Conservation (phyloP, 805 yeast genomes). For the Saccharomyces jurei region DNA sequence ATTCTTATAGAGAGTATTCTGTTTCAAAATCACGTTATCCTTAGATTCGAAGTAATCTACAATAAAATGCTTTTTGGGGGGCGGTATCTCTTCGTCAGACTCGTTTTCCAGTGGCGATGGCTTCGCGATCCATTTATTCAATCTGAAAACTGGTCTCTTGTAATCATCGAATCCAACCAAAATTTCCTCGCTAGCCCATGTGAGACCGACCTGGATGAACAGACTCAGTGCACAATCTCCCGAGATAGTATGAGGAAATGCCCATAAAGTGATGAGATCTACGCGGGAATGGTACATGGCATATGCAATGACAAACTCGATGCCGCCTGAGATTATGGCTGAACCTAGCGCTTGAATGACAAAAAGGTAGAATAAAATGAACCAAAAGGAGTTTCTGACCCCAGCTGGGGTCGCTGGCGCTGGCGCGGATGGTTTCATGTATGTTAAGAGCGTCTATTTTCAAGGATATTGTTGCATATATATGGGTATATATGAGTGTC, state of each 20-base stretch:
- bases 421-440: neutral
- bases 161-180: conserved; percentile 18
- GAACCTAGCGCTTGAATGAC: conserved; percentile 14
- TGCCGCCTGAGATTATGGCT: conserved; percentile 21
- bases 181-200: conserved; percentile 19
- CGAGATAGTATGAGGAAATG: conserved; percentile 22
- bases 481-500: neutral
- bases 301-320: conserved; percentile 22
- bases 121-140: neutral
- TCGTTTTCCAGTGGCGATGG: neutral
- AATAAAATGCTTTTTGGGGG: neutral
- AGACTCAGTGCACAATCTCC: conserved; percentile 22
- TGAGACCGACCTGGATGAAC: conserved; percentile 18
- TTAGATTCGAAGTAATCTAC: neutral
- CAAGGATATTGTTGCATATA: neutral
- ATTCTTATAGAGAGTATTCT: neutral
- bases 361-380: conserved; percentile 4
- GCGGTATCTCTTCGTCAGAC: neutral
- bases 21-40: neutral
- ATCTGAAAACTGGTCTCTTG: neutral
- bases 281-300: conserved; percentile 17
- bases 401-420: neutral
- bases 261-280: conserved; percentile 15
- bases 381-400: neutral
- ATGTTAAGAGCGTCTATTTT: neutral